These are phyloP conservation scores for Penicillium chermesinum DNA, from an alignment of 495 filamentous ascomycete genomes.

Conservation along the genomic window DNA sequence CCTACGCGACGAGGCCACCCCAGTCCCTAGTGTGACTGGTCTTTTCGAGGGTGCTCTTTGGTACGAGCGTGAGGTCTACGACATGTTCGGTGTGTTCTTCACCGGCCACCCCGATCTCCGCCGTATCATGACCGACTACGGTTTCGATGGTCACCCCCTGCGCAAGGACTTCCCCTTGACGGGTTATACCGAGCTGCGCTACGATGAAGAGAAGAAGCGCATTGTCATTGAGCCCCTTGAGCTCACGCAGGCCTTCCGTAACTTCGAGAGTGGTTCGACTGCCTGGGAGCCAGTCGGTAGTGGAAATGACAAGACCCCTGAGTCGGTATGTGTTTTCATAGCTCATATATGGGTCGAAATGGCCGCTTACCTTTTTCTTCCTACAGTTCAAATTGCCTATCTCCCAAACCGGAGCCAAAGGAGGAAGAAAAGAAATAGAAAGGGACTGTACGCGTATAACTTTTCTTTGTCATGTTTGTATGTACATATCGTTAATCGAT, in stretches of 20 bases:
- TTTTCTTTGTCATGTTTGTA: conserved; percentile 36
- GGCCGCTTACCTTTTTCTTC: too few species aligned
- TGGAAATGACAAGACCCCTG: conserved; percentile 74
- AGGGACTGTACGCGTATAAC: conserved; percentile 34
- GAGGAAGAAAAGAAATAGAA: conserved; percentile 91
- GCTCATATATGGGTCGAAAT: too few species aligned
- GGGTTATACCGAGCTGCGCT: conserved; percentile 96
- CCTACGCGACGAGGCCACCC: conserved; percentile 97
- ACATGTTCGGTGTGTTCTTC: conserved; percentile 98
- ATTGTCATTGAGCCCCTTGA: conserved; percentile 97
- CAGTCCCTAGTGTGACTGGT: conserved; percentile 78
- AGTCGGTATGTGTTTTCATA: conserved; percentile 46
- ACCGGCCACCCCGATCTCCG: conserved; percentile 89
- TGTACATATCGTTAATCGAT: conserved; percentile 44
- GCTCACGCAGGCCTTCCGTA: conserved; percentile 97
- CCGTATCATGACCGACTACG: conserved; percentile 99
- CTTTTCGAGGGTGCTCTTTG: conserved; percentile 96
- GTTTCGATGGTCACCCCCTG: conserved; percentile 96
- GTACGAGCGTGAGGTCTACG: conserved; percentile 98
- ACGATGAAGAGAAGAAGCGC: conserved; percentile 99
- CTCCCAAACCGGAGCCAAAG: conserved; percentile 88
- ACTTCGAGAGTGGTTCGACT: conserved; percentile 82
- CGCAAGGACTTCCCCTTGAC: conserved; percentile 98
- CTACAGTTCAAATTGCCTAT: conserved; percentile 82
- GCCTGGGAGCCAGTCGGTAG: conserved; percentile 83